phyloP scores from a whole-genome alignment of 2,329 filamentous ascomycete species.

The Diaporthe eres region DNA sequence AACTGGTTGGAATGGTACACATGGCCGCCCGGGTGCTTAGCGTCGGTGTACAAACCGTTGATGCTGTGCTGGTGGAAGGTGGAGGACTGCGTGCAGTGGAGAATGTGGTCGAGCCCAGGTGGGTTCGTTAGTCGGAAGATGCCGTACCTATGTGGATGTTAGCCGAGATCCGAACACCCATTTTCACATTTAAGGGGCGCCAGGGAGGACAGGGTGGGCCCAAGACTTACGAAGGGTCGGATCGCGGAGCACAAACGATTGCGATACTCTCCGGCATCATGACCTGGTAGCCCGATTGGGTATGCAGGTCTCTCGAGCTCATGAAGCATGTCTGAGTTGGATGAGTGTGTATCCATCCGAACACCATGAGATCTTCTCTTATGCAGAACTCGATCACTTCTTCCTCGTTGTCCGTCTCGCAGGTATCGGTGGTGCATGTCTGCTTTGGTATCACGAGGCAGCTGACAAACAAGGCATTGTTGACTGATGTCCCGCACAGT shows the following conservation, averaged over 20 bases:
- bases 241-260: conserved; percentile 93
- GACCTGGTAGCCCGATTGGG: conserved; percentile 92
- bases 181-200: background rate
- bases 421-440: conserved; percentile 90
- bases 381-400: conserved; percentile 92
- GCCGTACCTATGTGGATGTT: conserved; percentile 74
- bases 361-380: conserved; percentile 83
- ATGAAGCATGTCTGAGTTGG: conserved; percentile 98
- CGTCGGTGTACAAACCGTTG: conserved; percentile 83
- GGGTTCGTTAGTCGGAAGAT: conserved; percentile 95
- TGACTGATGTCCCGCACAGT: conserved; percentile 89
- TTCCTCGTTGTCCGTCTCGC: conserved; percentile 90
- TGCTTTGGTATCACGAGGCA: conserved; percentile 93
- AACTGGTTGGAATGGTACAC: conserved; percentile 78
- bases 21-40: conserved; percentile 75
- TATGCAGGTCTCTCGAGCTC: conserved; percentile 94
- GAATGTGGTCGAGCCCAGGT: conserved; percentile 87
- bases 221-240: conserved; percentile 76
- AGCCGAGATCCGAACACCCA: background rate
- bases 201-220: background rate
- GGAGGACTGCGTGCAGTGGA: conserved; percentile 82
- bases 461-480: conserved; percentile 93
- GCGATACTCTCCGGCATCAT: conserved; percentile 98
- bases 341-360: conserved; percentile 99
- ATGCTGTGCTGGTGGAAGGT: conserved; percentile 84